phyloP scores from a whole-genome alignment of 768 basidiomycete genomes.

The Lepiota venenata region DNA sequence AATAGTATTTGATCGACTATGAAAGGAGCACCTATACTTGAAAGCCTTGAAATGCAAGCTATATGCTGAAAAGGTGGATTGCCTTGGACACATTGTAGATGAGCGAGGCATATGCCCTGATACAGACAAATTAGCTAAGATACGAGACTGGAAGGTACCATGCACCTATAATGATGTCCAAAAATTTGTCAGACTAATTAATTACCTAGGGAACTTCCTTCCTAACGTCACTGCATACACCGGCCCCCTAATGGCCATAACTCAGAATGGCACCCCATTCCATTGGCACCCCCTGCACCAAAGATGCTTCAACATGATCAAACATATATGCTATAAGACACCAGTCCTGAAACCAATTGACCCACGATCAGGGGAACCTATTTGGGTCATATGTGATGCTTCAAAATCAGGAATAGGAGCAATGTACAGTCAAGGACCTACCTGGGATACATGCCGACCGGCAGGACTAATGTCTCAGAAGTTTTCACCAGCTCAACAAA shows the following conservation, averaged over 20 bases:
- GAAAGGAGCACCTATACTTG: slow-evolving; percentile 26
- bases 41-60: slow-evolving; percentile 29
- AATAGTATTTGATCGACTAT: slow-evolving; percentile 26
- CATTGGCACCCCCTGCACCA: not conserved
- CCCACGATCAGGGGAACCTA: slow-evolving; percentile 14
- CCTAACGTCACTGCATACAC: slow-evolving; percentile 31
- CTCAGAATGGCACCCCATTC: slow-evolving; percentile 23
- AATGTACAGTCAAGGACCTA: too few relatives aligned
- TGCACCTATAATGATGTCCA: slow-evolving; percentile 31
- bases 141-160: slow-evolving; percentile 32
- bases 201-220: slow-evolving; percentile 34
- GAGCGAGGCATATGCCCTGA: slow-evolving; percentile 33
- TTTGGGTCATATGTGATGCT: slow-evolving; percentile 25
- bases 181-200: slow-evolving; percentile 34
- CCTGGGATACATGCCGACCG: too few relatives aligned
- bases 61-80: slow-evolving; percentile 26
- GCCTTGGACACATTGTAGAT: slow-evolving; percentile 38
- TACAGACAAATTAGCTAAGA: slow-evolving; percentile 28
- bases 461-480: slow-evolving; percentile 27
- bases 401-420: slow-evolving; percentile 21
- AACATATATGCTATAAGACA: slow-evolving; percentile 18
- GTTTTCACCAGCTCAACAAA: slow-evolving; percentile 23
- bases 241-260: slow-evolving; percentile 25
- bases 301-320: slow-evolving; percentile 12
- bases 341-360: slow-evolving; percentile 22